These are phyloP conservation scores for Talaromyces sp. DNA, from an alignment of 2,329 filamentous ascomycete species.

Conservation along the genomic window DNA sequence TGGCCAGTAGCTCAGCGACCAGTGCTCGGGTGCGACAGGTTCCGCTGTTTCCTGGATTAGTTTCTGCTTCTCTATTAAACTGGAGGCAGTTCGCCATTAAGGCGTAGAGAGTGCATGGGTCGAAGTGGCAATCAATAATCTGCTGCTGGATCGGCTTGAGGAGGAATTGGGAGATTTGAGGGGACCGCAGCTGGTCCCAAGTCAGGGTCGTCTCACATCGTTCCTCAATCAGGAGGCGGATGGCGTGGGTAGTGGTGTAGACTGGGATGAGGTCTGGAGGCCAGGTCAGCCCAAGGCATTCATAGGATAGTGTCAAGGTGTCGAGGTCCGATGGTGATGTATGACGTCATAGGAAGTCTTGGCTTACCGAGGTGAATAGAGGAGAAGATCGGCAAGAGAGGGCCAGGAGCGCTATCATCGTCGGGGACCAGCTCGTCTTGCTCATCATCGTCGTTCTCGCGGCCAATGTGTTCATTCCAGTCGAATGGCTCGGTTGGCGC, in stretches of 20 bases:
- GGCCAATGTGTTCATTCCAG: background rate
- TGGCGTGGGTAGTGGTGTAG: constrained; percentile 84
- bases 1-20: constrained; percentile 84
- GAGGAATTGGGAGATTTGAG: constrained; percentile 91
- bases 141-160: constrained; percentile 93
- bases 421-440: constrained; percentile 36
- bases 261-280: constrained; percentile 72
- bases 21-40: constrained; percentile 78
- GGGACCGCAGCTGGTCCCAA: constrained; percentile 94
- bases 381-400: constrained; percentile 72
- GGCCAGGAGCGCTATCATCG: constrained; percentile 42
- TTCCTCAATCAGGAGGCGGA: constrained; percentile 75
- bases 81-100: constrained; percentile 91
- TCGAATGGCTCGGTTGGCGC: constrained; percentile 4
- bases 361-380: constrained; percentile 65
- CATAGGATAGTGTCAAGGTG: background rate
- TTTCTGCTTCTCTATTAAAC: constrained; percentile 79
- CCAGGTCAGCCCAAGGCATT: background rate
- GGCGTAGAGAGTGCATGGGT: constrained; percentile 78
- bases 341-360: background rate
- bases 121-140: constrained; percentile 77
- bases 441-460: constrained; percentile 26
- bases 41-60: constrained; percentile 77
- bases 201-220: constrained; percentile 87
- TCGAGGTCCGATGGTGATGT: constrained; percentile 5